A percentile compares a stretch with the other conserved stretches of the same genome.
These are phyloP conservation scores for Wickerhamomyces ciferrii DNA, from an alignment of 805 yeast species.

Conservation along the genomic window DNA sequence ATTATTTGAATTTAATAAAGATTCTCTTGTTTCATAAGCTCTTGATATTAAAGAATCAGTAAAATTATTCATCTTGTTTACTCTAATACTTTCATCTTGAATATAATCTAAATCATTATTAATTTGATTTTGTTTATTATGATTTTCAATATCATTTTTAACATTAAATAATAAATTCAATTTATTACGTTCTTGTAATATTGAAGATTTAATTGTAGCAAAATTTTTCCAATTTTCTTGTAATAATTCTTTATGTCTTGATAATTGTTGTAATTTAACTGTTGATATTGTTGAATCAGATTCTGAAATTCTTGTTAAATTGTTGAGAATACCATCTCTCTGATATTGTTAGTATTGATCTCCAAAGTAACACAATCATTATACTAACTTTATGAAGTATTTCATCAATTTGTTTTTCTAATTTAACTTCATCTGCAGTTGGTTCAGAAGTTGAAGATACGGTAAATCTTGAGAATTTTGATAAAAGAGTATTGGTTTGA, in stretches of 20 bases:
- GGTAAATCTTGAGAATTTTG: slow-evolving; percentile 50
- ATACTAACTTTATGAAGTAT: slow-evolving; percentile 34
- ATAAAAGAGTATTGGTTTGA: slow-evolving; percentile 51
- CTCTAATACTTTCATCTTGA: slow-evolving; percentile 69
- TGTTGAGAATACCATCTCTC: slow-evolving; percentile 49
- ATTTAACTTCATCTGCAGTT: slow-evolving; percentile 40
- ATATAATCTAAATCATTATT: slow-evolving; percentile 64
- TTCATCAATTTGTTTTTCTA: slow-evolving; percentile 44
- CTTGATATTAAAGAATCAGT: slow-evolving; percentile 79
- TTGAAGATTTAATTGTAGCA: slow-evolving; percentile 48
- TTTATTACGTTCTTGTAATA: slow-evolving; percentile 72
- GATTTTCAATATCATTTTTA: slow-evolving; percentile 72
- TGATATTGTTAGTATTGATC: slow-evolving; percentile 14
- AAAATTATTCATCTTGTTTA: slow-evolving; percentile 64
- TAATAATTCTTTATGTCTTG: slow-evolving; percentile 74
- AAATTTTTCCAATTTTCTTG: slow-evolving; percentile 66
- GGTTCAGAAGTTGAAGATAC: slow-evolving; percentile 43
- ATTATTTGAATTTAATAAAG: slow-evolving; percentile 66
- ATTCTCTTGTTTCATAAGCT: slow-evolving; percentile 88
- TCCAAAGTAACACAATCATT: not conserved
- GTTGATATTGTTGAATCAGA: slow-evolving; percentile 55
- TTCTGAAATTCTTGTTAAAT: slow-evolving; percentile 50
- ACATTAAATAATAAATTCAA: slow-evolving; percentile 71
- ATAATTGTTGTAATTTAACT: slow-evolving; percentile 73
- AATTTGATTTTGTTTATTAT: slow-evolving; percentile 37